A percentile compares a stretch with the other conserved stretches of the same genome.
Conservation (phyloP, 2,329 filamentous ascomycete genomes). For the Calonectria pseudoreteaudii region DNA sequence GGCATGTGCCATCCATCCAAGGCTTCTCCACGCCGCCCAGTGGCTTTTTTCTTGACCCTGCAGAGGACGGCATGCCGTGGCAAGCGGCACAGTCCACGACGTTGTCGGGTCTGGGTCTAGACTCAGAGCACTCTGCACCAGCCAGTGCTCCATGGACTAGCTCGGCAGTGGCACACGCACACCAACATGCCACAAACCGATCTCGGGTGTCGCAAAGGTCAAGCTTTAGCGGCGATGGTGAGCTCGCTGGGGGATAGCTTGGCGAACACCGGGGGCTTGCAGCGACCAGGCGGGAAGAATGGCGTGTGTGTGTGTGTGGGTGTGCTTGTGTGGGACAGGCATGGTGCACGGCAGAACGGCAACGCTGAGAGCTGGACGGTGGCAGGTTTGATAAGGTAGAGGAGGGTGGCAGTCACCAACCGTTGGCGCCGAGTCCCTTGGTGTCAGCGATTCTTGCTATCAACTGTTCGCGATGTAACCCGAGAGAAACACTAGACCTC, state of each 20-base stretch:
- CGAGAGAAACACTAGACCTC: not conserved
- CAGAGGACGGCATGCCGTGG: not conserved
- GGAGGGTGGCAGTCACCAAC: not conserved
- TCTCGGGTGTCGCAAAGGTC: slow-evolving; percentile 19
- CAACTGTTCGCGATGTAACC: not conserved
- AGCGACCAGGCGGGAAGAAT: not conserved
- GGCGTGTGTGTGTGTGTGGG: not conserved
- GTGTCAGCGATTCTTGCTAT: not conserved
- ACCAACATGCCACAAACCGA: not conserved
- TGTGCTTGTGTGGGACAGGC: not conserved
- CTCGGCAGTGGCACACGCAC: slow-evolving; percentile 11
- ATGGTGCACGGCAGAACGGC: slow-evolving; percentile 1
- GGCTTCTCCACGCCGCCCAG: not conserved
- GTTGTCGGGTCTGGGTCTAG: not conserved
- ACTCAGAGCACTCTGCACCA: not conserved
- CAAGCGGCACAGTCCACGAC: slow-evolving; percentile 8
- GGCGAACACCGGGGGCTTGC: slow-evolving; percentile 22
- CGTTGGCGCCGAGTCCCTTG: not conserved
- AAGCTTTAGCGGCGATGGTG: slow-evolving; percentile 33
- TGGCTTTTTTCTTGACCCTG: slow-evolving; percentile 13
- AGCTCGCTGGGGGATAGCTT: slow-evolving; percentile 27
- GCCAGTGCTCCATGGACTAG: slow-evolving; percentile 9
- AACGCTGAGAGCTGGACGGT: not conserved
- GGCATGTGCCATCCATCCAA: slow-evolving; percentile 13
- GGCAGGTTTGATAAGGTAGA: not conserved